Percentiles rank a stretch among this genome's conserved stretches.
phyloP scores from a whole-genome alignment of 208 protist species.

The Leishmania aethiopica region DNA sequence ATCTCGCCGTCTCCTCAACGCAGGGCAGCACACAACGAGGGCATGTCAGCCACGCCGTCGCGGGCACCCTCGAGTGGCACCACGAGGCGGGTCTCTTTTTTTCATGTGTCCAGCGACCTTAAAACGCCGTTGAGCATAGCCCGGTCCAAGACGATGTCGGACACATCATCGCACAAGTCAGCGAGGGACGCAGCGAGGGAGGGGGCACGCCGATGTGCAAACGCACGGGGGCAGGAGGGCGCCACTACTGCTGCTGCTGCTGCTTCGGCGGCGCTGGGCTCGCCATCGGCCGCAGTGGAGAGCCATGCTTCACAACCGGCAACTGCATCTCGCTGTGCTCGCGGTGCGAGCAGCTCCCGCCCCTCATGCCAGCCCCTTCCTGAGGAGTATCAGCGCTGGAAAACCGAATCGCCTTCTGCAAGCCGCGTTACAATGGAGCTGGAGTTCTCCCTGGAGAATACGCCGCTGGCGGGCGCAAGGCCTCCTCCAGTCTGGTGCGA shows the following conservation, averaged over 20 bases:
- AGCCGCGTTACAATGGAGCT: not conserved
- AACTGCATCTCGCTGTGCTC: not conserved
- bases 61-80: not conserved
- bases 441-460: constrained; percentile 23
- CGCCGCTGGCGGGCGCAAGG: constrained; percentile 14
- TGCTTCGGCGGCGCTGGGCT: not conserved
- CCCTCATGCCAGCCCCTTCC: too few species aligned
- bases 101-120: not conserved
- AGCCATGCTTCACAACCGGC: not conserved
- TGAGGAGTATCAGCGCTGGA: not conserved
- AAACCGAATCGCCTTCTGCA: not conserved
- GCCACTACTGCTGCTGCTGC: not conserved
- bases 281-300: not conserved
- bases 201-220: not conserved
- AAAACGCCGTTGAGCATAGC: not conserved
- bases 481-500: constrained; percentile 14
- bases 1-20: not conserved
- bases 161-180: not conserved
- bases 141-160: not conserved
- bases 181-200: not conserved
- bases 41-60: not conserved
- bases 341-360: not conserved
- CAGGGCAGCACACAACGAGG: not conserved
- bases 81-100: constrained; percentile 1
- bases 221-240: not conserved